Evolutionary conservation across 2,329 filamentous ascomycete genomes (phyloP), one percentile per base, ranked within the genome.

Genomic region (Delphinella strobiligena): DNA sequence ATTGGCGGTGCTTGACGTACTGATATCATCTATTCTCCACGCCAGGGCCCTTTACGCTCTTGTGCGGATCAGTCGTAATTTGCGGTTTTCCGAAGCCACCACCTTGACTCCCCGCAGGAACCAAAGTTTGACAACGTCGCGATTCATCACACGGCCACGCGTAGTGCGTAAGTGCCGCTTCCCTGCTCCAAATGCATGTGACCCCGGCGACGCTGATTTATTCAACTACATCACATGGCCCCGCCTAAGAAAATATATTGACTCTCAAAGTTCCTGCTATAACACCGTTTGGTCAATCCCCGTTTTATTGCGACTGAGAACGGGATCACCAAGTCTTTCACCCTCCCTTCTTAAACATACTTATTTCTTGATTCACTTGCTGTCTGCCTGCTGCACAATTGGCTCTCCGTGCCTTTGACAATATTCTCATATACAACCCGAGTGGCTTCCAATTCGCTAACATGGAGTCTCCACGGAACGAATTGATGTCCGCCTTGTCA

Each of bases 401-500:
- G 7, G 7, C 12, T 7, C 22, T 27, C 22, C 22, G 22, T 27
- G 7, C 7, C 12, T 12, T 27, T 12, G 22, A 27, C 7, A 27
- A 12, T 27, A 27, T 7, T 27, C 22, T 27, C n/a, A n/a, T n/a
- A n/a, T n/a, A n/a, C n/a, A n/a, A n/a, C n/a, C n/a, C n/a, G n/a
- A 36, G 51, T 49, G 45, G 41, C 44, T n/a, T n/a, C n/a, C n/a
- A n/a, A n/a, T n/a, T n/a, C n/a, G n/a, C n/a, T n/a, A n/a, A n/a
- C 43, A 61, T 63, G 58, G 56, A 62, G 37, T 52, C 56, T 37
- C 58, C 62, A 41, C 62, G 58, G 45, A 49, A 59, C 31, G 64
- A 68, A 49, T 57, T 70, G 32, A 61, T 66, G 55, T 60, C 57
- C 38, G 64, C 64, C 30, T 54, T 70, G 32, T 61, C 64, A 46